Base-by-base conservation (phyloP, 2,329 filamentous ascomycete genomes). In the Leptographium lundbergii region DNA sequence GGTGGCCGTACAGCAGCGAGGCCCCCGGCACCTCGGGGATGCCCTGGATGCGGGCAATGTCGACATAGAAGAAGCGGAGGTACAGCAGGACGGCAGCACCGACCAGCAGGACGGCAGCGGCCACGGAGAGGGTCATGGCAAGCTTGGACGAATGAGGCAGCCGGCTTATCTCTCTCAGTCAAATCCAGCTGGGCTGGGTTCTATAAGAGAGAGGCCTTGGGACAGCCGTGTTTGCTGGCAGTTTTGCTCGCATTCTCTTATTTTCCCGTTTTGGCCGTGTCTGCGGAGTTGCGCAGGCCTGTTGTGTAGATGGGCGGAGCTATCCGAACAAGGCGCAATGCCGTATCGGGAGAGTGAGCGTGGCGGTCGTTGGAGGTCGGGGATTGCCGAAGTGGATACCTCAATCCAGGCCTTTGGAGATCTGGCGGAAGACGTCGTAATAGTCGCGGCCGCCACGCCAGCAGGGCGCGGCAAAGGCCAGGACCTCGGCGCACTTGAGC, bases 401-500 rank as follows among this genome's bases (percentile, higher is more conserved):
- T 14, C 39, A 32, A 6, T 57, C 47, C 13, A 57, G 32, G 2
- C 56, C 56, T 22, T 22, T 34, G 2, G n/a, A 42, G n/a, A 57
- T 34, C 24, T 57, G 47, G 6, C 45, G 56, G 29, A 42, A 57
- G 32, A 52, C 56, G 32, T 57, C 56, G 47, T 57, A 57, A 14
- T 57, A 57, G 47, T 57, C 56, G 6, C 56, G 56, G 29, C 56
- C 56, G 27, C 56, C 56, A 3, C 47, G 56, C 56, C 56, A 57
- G 22, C 29, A 52, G 5, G 56, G 47, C 9, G 56, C 47, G n/a
- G 32, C 27, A 48, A 51, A 57, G 27, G 47, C 56, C 29, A 57
- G 47, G 27, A 57, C 56, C 47, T 57, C 56, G 32, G 56, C 42
- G 32, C 56, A 57, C 47, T 57, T 13, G 22, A 52, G 27, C 36